Evolutionary conservation across 305 asterid genomes (phyloP).

Genomic region (Salvia sclarea): DNA sequence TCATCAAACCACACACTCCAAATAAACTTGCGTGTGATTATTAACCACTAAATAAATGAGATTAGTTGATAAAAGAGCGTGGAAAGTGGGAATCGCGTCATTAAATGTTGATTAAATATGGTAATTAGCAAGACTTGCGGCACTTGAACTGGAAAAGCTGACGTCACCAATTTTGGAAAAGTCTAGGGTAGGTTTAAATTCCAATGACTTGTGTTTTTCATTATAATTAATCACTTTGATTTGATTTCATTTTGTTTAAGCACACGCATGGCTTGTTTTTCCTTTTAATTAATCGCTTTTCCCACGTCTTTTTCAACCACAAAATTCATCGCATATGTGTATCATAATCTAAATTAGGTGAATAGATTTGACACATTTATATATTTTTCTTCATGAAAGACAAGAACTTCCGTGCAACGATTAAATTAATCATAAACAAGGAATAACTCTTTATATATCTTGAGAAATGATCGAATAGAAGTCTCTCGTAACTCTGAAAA

Average conservation of each 20-base stretch:
- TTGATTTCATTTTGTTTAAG: not conserved
- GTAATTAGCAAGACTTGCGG: conserved; percentile 4
- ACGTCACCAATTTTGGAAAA: not conserved
- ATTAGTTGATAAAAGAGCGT: not conserved
- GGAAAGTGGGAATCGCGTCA: not conserved
- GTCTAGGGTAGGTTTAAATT: not conserved
- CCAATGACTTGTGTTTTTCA: not conserved
- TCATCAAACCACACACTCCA: not conserved
- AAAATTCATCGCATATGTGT: not conserved
- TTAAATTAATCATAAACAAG: no score
- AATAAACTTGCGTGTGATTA: no score
- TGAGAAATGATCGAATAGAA: no score
- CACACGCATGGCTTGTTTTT: conserved; percentile 7
- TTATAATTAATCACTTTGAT: not conserved
- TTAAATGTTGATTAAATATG: not conserved
- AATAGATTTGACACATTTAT: not conserved
- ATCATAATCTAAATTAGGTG: not conserved
- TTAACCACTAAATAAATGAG: not conserved
- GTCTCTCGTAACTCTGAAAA: no score
- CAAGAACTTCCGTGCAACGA: no score
- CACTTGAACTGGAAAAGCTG: not conserved
- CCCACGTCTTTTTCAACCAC: not conserved
- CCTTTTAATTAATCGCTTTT: not conserved
- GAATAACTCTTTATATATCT: no score
- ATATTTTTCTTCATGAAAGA: no score